Evolutionary conservation across 1,139 yeast species (phyloP), one percentile per base, ranked within the genome.

Genomic region (Zygoascus sp.): DNA sequence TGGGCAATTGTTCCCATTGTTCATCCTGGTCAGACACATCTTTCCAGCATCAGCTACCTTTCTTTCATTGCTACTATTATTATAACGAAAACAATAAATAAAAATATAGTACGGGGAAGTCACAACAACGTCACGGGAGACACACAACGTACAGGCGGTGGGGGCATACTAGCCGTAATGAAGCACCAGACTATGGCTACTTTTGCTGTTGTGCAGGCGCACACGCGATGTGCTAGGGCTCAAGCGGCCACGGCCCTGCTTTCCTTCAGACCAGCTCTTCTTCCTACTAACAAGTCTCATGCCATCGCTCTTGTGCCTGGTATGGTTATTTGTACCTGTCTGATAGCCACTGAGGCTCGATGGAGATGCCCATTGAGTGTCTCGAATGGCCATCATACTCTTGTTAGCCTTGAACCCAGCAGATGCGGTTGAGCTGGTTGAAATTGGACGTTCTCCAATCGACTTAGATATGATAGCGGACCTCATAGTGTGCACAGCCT

Each of bases 401-500:
- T 32, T 40, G 37, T 40, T 40, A 17, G 22, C 22, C 8, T 40
- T 40, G 30, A 40, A 40, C 6, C 25, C 37, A 5, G 25, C 25
- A 22, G 37, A 8, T 2, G 35, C 21, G 2, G 27, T 16, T 7
- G 43, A 30, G 20, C 13, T 10, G 6, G n/a, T 22, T 2, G 20
- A 19, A 8, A 21, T 8, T 8, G 25, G 35, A n/a, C 37, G 35
- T 9, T 13, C 37, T 19, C 37, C 43, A 11, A 32, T 11, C 16
- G 15, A 20, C 25, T 50, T 58, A 11, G 72, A 67, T 8, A 86
- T 77, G 28, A 86, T 70, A 49, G 88, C 70, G 3, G 94, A 82
- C 52, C 92, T 74, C 48, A 89, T 66, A 8, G 68, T 62, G 19
- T 81, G 74, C 5, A 90, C 88, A 3, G 95, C 85, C 52, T 76